These are phyloP conservation scores for Fraxinus latifolia DNA, from an alignment of 305 asterid genomes.

Conservation along the genomic window DNA sequence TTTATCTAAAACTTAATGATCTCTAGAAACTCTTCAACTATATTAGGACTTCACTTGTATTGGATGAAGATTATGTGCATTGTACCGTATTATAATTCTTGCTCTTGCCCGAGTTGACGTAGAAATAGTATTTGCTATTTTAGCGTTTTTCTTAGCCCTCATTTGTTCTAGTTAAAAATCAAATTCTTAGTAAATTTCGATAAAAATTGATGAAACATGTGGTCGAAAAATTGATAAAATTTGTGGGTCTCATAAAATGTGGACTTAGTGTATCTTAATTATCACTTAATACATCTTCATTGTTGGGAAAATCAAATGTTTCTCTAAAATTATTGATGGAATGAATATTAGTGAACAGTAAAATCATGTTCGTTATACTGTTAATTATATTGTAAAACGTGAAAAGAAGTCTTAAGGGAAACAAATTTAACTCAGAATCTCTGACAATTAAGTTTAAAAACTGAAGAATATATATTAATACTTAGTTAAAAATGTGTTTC, in stretches of 20 bases:
- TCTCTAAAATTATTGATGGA: not conserved
- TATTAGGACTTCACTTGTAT: not conserved
- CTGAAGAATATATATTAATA: not conserved
- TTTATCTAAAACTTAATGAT: not conserved
- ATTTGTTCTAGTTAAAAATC: not conserved
- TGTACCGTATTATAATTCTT: not conserved
- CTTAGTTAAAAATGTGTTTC: not conserved
- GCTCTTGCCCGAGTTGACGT: not conserved
- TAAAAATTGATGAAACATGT: too few relatives aligned
- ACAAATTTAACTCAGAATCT: not conserved
- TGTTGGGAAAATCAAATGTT: not conserved
- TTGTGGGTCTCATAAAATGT: not conserved
- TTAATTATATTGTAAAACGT: not conserved
- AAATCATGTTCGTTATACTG: not conserved
- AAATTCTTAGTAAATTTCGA: too few relatives aligned
- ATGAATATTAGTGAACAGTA: not conserved
- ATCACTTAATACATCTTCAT: not conserved
- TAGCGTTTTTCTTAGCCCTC: not conserved
- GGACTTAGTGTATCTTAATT: not conserved
- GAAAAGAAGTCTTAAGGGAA: not conserved
- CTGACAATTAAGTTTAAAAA: not conserved
- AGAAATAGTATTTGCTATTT: not conserved
- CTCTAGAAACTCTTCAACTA: not conserved
- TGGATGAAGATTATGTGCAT: not conserved
- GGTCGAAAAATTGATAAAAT: too few relatives aligned